These are phyloP conservation scores for Suillus cothurnatus DNA, from an alignment of 768 basidiomycete genomes.

Conservation along the genomic window DNA sequence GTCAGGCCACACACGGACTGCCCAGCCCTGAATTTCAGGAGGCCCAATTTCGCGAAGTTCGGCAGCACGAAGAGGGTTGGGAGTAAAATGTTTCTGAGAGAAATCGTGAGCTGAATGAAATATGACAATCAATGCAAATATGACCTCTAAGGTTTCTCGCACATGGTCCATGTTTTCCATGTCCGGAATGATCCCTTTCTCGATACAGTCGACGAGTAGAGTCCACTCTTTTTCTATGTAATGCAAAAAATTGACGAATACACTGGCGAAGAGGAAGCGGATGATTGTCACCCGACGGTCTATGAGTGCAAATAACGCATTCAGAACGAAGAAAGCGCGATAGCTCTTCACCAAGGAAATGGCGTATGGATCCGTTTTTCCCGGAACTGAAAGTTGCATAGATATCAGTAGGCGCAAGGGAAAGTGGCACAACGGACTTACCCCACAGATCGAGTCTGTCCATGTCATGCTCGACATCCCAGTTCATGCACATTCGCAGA, in stretches of 20 bases:
- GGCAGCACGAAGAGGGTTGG: too few species aligned
- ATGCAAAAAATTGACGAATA: constrained; percentile 5
- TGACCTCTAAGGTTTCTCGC: constrained; percentile 6
- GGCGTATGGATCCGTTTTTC: constrained; percentile 20
- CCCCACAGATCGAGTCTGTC: too few species aligned
- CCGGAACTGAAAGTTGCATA: constrained; percentile 13
- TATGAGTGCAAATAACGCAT: constrained; percentile 9
- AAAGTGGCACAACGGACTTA: neutral
- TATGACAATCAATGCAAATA: neutral
- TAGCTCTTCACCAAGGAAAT: constrained; percentile 19
- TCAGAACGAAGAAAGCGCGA: constrained; percentile 11
- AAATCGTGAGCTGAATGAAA: too few species aligned
- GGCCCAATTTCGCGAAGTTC: too few species aligned
- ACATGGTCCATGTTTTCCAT: constrained; percentile 8
- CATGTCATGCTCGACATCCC: too few species aligned
- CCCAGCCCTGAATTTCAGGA: constrained; percentile 3
- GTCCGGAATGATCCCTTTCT: constrained; percentile 10
- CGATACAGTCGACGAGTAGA: constrained; percentile 3
- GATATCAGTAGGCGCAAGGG: neutral
- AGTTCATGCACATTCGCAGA: too few species aligned
- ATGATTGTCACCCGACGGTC: constrained; percentile 5
- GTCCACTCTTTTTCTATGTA: constrained; percentile 12
- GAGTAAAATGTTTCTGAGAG: too few species aligned
- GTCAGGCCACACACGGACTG: neutral
- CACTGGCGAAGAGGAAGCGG: neutral